phyloP scores from a whole-genome alignment of 1,139 yeast species.

The Saccharomycopsis hybrid region DNA sequence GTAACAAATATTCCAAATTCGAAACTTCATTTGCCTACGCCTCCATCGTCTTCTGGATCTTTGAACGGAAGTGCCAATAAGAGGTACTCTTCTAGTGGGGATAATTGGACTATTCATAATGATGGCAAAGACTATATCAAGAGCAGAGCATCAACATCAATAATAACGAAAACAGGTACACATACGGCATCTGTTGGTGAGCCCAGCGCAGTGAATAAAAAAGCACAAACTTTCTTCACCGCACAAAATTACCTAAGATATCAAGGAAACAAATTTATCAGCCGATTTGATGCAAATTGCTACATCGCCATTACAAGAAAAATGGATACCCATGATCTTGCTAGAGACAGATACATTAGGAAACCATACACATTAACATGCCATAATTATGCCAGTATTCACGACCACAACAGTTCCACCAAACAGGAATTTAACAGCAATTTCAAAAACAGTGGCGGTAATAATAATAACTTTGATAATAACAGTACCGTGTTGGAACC shows the following conservation, averaged over 20 bases:
- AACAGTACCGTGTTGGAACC: too few relatives aligned
- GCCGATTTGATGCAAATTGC: conserved; percentile 92
- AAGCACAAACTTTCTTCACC: conserved; percentile 84
- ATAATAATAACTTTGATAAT: too few relatives aligned
- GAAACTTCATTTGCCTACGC: conserved; percentile 27
- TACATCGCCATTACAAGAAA: conserved; percentile 90
- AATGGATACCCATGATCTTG: conserved; percentile 88
- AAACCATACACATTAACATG: too few relatives aligned
- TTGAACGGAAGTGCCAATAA: too few relatives aligned
- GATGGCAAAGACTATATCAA: conserved; percentile 56
- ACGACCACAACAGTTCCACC: too few relatives aligned
- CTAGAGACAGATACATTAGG: conserved; percentile 58
- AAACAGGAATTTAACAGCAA: too few relatives aligned
- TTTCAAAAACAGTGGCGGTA: too few relatives aligned
- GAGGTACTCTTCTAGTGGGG: conserved; percentile 28
- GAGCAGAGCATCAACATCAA: conserved; percentile 19
- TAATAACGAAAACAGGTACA: too few relatives aligned
- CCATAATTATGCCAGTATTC: too few relatives aligned
- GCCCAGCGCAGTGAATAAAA: conserved; percentile 24
- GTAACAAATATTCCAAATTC: conserved; percentile 23
- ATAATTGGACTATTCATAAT: conserved; percentile 56
- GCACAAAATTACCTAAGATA: conserved; percentile 93
- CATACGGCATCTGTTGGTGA: conserved; percentile 4
- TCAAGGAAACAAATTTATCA: conserved; percentile 86
- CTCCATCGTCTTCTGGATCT: too few relatives aligned